Percentiles rank a stretch among this genome's conserved stretches.
These are phyloP conservation scores for Sporothrix brasiliensis DNA, from an alignment of 2,329 filamentous ascomycete species.

Conservation along the genomic window DNA sequence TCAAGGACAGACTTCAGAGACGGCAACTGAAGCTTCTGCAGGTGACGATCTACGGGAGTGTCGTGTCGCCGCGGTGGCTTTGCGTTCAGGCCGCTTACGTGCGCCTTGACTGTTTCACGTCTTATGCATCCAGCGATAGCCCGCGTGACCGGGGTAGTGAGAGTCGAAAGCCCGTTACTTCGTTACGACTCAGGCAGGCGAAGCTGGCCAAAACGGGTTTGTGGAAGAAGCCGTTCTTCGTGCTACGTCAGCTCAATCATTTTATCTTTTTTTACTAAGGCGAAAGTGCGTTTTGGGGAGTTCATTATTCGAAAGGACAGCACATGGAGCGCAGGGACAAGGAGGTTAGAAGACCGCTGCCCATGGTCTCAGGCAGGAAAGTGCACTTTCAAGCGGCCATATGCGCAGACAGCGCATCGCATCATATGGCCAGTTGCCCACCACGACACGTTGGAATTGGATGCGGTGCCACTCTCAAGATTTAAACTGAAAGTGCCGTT, in stretches of 20 bases:
- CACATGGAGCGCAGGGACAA: background rate
- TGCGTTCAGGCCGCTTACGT: conserved; percentile 15
- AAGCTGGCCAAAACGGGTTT: background rate
- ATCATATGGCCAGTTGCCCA: background rate
- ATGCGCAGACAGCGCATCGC: background rate
- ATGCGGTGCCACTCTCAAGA: conserved; percentile 8
- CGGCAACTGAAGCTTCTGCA: too few relatives aligned
- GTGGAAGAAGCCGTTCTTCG: background rate
- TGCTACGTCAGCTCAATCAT: background rate
- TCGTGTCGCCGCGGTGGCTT: background rate
- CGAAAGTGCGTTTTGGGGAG: too few relatives aligned
- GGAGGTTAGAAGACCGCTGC: background rate
- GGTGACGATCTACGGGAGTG: too few relatives aligned
- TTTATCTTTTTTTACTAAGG: background rate
- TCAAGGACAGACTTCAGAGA: too few relatives aligned
- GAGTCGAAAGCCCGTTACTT: background rate
- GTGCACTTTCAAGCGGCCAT: background rate
- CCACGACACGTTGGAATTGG: background rate
- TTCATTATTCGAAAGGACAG: too few relatives aligned
- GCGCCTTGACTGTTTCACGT: conserved; percentile 3
- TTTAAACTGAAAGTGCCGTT: background rate
- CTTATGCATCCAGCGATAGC: background rate
- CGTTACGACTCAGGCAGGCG: background rate
- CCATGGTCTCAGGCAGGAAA: background rate
- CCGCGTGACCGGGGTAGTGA: background rate